Conservation (phyloP, 2,329 filamentous ascomycete species). For the Cryphonectria radicalis region DNA sequence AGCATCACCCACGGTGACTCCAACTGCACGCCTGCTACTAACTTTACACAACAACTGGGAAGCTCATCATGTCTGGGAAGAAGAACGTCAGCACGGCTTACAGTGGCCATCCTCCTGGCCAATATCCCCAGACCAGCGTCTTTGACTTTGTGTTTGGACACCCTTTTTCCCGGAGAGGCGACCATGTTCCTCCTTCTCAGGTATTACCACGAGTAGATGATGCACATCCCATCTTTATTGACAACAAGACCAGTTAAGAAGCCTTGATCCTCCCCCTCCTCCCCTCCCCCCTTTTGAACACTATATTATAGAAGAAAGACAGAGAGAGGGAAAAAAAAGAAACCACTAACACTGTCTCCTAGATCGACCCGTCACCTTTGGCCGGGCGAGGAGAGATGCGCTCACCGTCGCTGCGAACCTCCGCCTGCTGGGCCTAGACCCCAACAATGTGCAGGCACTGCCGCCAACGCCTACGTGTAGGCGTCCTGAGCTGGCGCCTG, state of each 20-base stretch:
- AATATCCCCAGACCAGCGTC: slow-evolving; percentile 36
- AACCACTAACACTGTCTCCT: slow-evolving; percentile 15
- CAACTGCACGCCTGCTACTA: neutral
- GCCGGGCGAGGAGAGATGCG: slow-evolving; percentile 41
- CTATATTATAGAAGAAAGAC: neutral
- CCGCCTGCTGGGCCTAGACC: slow-evolving; percentile 42
- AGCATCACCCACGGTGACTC: neutral
- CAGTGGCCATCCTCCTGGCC: slow-evolving; percentile 32
- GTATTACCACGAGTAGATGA: slow-evolving; percentile 40
- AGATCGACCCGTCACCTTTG: slow-evolving; percentile 44
- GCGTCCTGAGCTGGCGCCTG: slow-evolving; percentile 44
- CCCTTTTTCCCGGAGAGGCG: slow-evolving; percentile 41
- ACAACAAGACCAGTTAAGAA: slow-evolving; percentile 44
- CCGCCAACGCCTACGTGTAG: slow-evolving; percentile 46
- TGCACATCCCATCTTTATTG: slow-evolving; percentile 44
- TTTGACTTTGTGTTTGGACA: slow-evolving; percentile 45
- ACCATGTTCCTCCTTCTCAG: slow-evolving; percentile 37
- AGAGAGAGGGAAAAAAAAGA: neutral
- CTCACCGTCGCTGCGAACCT: slow-evolving; percentile 44
- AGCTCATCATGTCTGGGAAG: slow-evolving; percentile 10
- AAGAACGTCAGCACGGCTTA: slow-evolving; percentile 29
- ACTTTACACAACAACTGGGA: neutral
- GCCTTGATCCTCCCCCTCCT: neutral
- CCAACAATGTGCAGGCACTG: slow-evolving; percentile 39
- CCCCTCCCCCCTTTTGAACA: neutral